A percentile compares a stretch with the other conserved stretches of the same genome.
phyloP scores from a whole-genome alignment of 2,329 filamentous ascomycete species.

The Neospermospora avenae region DNA sequence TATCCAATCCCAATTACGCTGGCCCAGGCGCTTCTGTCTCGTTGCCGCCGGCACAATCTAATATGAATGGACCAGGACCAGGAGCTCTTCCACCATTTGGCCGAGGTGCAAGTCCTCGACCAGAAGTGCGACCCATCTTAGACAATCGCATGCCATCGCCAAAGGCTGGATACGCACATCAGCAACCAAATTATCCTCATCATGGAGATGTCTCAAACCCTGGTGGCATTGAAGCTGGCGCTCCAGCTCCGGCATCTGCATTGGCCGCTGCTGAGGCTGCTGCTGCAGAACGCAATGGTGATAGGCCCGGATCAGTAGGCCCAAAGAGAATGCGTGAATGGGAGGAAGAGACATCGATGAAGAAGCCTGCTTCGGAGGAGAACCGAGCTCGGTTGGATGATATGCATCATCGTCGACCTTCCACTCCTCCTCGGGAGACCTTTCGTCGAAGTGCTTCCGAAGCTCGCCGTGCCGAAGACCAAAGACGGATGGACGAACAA shows the following conservation, averaged over 20 bases:
- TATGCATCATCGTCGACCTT: conserved; percentile 72
- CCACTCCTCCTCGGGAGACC: conserved; percentile 66
- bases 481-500: conserved; percentile 66
- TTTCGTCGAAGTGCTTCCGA: conserved; percentile 79
- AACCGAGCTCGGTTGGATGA: conserved; percentile 84
- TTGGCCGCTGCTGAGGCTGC: conserved; percentile 66
- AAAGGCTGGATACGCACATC: conserved; percentile 78
- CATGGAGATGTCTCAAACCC: conserved; percentile 55
- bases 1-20: conserved; percentile 58
- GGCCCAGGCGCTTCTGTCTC: conserved; percentile 42
- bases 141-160: conserved; percentile 91
- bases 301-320: conserved; percentile 73
- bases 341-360: conserved; percentile 72
- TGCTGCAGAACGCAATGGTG: conserved; percentile 60
- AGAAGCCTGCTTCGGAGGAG: conserved; percentile 89
- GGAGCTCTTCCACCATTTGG: conserved; percentile 66
- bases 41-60: conserved; percentile 41
- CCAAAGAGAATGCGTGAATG: conserved; percentile 88
- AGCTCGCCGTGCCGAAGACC: conserved; percentile 56
- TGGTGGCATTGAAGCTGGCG: conserved; percentile 51
- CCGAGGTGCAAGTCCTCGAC: conserved; percentile 71
- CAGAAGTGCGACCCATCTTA: conserved; percentile 76
- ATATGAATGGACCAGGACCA: conserved; percentile 31
- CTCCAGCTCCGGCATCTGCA: conserved; percentile 63
- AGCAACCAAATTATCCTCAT: conserved; percentile 73